Base-by-base conservation (phyloP, 2,329 filamentous ascomycete genomes). In the Paracamarosporium sp. region DNA sequence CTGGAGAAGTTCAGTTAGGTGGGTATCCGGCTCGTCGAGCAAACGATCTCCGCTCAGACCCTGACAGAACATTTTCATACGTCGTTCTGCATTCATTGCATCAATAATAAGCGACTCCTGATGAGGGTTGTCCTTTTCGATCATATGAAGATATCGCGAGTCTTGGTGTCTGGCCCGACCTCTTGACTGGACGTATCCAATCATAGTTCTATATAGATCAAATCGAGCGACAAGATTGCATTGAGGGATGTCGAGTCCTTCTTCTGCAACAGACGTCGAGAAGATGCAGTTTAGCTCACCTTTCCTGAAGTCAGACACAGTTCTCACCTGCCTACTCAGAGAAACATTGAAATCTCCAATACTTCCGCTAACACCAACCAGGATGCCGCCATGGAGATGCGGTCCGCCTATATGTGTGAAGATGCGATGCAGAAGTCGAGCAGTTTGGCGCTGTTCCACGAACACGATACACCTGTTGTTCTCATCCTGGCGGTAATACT, bases 121-220 rank as follows among this genome's bases (percentile, higher is more conserved):
- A 0, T 80, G 78, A 12, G 74, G 62, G 66, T 97, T 97, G 7
- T 83, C 85, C 1, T 76, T 71, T 71, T 98, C 93, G 2, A 92
- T 73, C 90, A 99, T 93, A 68, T 91, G 91, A 31, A 93, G 85
- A 73, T 94, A 97, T 61, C 85, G 88, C 0, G 95, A 98, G 53
- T 89, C 84, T 0, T 79, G 76, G 67, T 92, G 90, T 36, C 95
- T 86, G 12, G 95, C 95, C 53, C 95, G 86, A 0, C 95, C 95
- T 61, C 92, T 86, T 13, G 93, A 97, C 74, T 99, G 95, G 20
- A 98, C 88, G 71, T 97, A 98, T 70, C 96, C 91, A 51, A 98
- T 98, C 75, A 97, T 88, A 0, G 94, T 97, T 11, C 85, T 83
- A 76, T 93, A 97, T 2, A 96, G 84, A 71, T 98, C 92, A 68